Conservation (phyloP, 805 yeast species). For the Wickerhamomyces queroliae region DNA sequence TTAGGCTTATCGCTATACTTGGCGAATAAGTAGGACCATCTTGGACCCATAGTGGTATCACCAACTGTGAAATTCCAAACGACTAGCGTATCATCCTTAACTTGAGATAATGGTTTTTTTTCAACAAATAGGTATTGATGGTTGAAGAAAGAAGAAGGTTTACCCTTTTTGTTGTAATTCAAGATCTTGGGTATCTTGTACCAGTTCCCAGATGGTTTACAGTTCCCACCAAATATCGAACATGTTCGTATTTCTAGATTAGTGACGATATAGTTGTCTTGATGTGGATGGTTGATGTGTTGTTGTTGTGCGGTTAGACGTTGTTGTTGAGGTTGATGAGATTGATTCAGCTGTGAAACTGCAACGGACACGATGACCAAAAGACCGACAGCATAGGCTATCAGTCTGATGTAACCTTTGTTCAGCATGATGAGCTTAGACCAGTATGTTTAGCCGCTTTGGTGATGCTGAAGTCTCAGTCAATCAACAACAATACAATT, state of each 20-base stretch:
- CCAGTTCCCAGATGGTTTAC: constrained; percentile 7
- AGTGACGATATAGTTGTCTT: not conserved
- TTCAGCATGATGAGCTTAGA: not conserved
- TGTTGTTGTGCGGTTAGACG: not conserved
- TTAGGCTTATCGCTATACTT: not conserved
- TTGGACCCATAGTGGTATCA: not conserved
- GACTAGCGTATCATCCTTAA: constrained; percentile 1
- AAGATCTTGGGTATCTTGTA: constrained; percentile 8
- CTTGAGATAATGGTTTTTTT: not conserved
- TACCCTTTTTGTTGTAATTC: constrained; percentile 6
- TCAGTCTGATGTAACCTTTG: not conserved
- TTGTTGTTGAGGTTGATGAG: not conserved
- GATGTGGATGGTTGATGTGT: not conserved
- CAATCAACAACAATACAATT: no score
- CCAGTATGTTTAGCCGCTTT: not conserved
- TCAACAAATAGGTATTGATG: constrained; percentile 12
- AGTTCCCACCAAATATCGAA: constrained; percentile 2
- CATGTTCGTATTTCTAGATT: constrained; percentile 4
- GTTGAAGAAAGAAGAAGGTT: constrained; percentile 4
- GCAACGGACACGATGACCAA: not conserved
- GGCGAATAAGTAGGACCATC: not conserved
- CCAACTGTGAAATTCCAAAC: not conserved
- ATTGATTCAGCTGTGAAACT: not conserved
- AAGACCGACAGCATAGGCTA: not conserved
- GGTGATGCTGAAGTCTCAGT: not conserved